phyloP scores from a whole-genome alignment of 2,329 filamentous ascomycete species.

The Gnomoniopsis sp. region DNA sequence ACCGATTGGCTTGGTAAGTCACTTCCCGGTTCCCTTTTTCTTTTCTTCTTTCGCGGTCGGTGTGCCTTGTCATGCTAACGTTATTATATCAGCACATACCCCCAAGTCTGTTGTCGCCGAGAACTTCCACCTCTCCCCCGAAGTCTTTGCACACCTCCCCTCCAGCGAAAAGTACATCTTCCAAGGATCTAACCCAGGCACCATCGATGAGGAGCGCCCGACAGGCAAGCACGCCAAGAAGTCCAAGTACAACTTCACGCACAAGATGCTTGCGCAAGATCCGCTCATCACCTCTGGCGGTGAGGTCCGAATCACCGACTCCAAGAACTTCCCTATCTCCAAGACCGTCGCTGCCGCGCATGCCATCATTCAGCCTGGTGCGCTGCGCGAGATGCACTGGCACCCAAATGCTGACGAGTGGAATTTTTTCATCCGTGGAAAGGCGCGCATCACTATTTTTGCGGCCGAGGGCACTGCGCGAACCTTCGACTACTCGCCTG shows the following conservation, averaged over 20 bases:
- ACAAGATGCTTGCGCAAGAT: slow-evolving; percentile 68
- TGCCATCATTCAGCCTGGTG: slow-evolving; percentile 67
- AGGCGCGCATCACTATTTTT: slow-evolving; percentile 72
- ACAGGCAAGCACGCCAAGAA: slow-evolving; percentile 59
- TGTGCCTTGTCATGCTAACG: too few species aligned
- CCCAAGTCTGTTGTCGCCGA: slow-evolving; percentile 69
- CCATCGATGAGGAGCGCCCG: slow-evolving; percentile 64
- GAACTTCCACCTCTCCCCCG: slow-evolving; percentile 70
- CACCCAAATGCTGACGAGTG: slow-evolving; percentile 77
- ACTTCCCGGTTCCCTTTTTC: not conserved
- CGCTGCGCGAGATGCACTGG: slow-evolving; percentile 79
- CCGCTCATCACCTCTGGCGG: slow-evolving; percentile 66
- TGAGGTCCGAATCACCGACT: slow-evolving; percentile 70
- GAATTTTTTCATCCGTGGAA: slow-evolving; percentile 73
- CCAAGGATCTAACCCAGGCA: slow-evolving; percentile 61
- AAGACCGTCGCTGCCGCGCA: slow-evolving; percentile 71
- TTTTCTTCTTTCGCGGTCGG: fast-evolving
- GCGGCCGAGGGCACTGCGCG: slow-evolving; percentile 64
- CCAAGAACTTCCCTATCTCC: slow-evolving; percentile 71
- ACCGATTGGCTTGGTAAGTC: slow-evolving; percentile 67
- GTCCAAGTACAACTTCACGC: slow-evolving; percentile 66
- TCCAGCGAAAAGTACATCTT: slow-evolving; percentile 74
- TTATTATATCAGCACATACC: slow-evolving; percentile 52
- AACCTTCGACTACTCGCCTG: slow-evolving; percentile 73
- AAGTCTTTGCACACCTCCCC: slow-evolving; percentile 68